Evolutionary conservation across 148 eudicot species (phyloP), one percentile per base, ranked within the genome.

Genomic region (Nyssa sinensis): DNA sequence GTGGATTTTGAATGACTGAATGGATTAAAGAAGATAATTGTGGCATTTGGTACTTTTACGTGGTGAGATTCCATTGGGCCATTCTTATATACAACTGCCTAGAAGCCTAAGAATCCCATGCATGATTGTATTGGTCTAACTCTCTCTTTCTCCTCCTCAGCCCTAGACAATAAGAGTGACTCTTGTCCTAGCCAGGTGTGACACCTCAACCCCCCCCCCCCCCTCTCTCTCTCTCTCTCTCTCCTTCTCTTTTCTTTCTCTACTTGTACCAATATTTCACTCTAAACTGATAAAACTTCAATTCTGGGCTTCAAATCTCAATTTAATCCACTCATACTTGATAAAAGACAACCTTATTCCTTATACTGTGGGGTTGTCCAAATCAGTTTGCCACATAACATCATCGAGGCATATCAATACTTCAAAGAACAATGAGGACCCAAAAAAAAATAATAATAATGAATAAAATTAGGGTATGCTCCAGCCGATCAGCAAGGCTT

Each of bases 71-170:
- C n/a, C n/a, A n/a, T n/a, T n/a, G n/a, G n/a, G n/a, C 44, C 7
- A 12, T 39, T 9, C 3, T 39, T 39, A 39, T 12, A 7, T 6
- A 12, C 11, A 39, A 39, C 44, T 39, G 44, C 44, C 11, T 39
- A 39, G 0, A n/a, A n/a, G n/a, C n/a, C n/a, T n/a, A n/a, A 39
- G 44, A 39, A 7, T 7, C 44, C 7, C 11, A 39, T 7, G 44
- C 44, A 6, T 7, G 44, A 39, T 39, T 39, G 44, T 12, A 7
- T 12, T 3, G 21, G 37, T 10, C 14, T 31, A 30, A 4, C 37
- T 62, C 23, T 16, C 66, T 62, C 34, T 62, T 30, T 62, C 66
- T 62, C 66, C 31, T 62, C 66, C 66, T 62, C 21, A 31, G 14
- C 66, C 63, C n/a, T 12, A 62, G 23, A 62, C 4, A 9, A 39